phyloP scores from a whole-genome alignment of 2,329 filamentous ascomycete genomes.

The Monosporascus sp. region DNA sequence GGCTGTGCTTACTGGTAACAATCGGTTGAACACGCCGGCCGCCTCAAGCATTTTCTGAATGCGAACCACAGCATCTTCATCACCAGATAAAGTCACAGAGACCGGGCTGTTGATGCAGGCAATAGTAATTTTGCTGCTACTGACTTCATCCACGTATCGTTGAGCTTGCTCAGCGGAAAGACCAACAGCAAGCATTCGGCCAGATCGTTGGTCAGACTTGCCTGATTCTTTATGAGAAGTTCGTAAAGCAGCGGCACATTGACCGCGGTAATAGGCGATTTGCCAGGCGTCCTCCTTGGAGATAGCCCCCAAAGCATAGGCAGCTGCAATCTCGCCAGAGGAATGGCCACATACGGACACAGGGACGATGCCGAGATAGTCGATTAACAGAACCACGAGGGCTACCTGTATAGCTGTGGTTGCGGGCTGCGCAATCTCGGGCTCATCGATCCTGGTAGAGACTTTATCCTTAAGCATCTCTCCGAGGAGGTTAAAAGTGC shows the following conservation, averaged over 20 bases:
- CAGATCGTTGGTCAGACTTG: not conserved
- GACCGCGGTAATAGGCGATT: constrained; percentile 15
- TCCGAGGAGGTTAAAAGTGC: constrained; percentile 21
- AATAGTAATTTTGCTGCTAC: constrained; percentile 6
- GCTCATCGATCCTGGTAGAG: constrained; percentile 25
- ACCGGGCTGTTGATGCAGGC: constrained; percentile 19
- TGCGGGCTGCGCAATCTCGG: constrained; percentile 26
- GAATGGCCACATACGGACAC: constrained; percentile 27
- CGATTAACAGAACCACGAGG: constrained; percentile 23
- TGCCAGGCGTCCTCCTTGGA: constrained; percentile 12
- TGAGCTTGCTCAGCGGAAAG: constrained; percentile 5
- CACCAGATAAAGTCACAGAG: constrained; percentile 18
- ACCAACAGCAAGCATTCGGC: constrained; percentile 18
- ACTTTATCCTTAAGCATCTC: constrained; percentile 27
- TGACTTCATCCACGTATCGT: constrained; percentile 7
- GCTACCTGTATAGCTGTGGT: constrained; percentile 26
- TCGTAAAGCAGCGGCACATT: constrained; percentile 7
- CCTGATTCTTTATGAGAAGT: not conserved
- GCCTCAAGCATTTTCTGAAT: constrained; percentile 8
- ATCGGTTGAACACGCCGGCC: constrained; percentile 12
- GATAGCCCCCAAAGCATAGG: constrained; percentile 22
- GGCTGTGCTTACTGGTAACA: constrained; percentile 12
- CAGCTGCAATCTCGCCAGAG: constrained; percentile 29
- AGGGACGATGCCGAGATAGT: constrained; percentile 16
- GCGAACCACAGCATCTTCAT: constrained; percentile 10